Conservation (phyloP, 2,329 filamentous ascomycete species). For the Verruconis gallopava region DNA sequence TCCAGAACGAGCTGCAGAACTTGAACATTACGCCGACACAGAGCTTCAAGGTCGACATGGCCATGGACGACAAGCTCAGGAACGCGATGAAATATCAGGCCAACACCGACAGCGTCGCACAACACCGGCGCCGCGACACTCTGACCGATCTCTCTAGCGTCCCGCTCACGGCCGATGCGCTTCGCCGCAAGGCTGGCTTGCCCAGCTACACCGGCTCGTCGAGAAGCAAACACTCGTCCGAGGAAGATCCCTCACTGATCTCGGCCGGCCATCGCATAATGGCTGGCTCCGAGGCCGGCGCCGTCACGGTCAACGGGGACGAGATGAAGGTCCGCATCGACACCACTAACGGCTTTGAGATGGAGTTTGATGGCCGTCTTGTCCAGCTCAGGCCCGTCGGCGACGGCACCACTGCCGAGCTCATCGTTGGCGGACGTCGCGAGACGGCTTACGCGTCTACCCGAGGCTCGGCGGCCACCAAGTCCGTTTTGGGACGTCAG, state of each 20-base stretch:
- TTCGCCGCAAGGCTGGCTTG: conserved; percentile 5
- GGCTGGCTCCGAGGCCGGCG: background rate
- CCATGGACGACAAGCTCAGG: conserved; percentile 6
- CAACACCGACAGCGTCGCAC: conserved; percentile 2
- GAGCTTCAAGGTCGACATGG: background rate
- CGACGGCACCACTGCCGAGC: conserved; percentile 8
- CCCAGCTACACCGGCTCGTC: conserved; percentile 1
- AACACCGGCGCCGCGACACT: background rate
- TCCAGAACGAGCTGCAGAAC: conserved; percentile 2
- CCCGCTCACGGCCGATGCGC: conserved; percentile 3
- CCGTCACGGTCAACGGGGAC: conserved; percentile 1
- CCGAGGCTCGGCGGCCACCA: conserved; percentile 2
- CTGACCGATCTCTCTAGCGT: background rate
- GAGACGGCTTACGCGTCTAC: conserved; percentile 5
- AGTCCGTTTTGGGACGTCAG: background rate
- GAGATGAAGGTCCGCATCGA: conserved; percentile 10
- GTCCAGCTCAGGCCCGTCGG: conserved; percentile 4
- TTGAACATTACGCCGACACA: background rate
- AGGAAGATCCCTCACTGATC: conserved; percentile 1
- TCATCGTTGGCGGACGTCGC: conserved; percentile 7
- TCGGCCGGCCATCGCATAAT: conserved; percentile 6
- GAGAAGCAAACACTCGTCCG: conserved; percentile 5
- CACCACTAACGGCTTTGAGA: conserved; percentile 7
- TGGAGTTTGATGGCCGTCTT: conserved; percentile 6
- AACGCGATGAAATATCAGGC: conserved; percentile 6